Evolutionary conservation across 805 yeast species (phyloP), one percentile per base, ranked within the genome.

Genomic region (Lipomyces sp.): DNA sequence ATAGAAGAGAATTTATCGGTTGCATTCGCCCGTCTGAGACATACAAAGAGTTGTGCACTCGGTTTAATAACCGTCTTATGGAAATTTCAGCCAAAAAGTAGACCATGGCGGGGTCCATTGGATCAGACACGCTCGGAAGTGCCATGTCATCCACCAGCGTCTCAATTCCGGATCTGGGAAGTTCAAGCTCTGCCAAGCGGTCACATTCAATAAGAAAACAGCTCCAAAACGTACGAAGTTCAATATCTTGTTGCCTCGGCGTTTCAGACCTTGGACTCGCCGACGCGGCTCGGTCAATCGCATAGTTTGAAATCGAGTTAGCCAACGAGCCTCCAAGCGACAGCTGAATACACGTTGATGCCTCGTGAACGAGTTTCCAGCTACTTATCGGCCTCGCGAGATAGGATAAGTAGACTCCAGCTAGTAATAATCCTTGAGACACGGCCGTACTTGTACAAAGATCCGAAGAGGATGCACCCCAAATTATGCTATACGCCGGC

Each of bases 181-280:
- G 36, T 16, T 47, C 45, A 24, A 47, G 40, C 31, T 47, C 51
- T 2, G 51, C 45, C 2, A 47, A 29, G 4, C 51, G 28, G 29
- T 47, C 51, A 32, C 45, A 47, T 37, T 47, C 51, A 23, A 40
- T 47, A 1, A 47, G 24, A 21, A 47, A 47, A 22, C 51, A 47
- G 26, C 45, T 47, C 51, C 51, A 47, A 22, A 40, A 47, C 14
- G 40, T 19, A 3, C 45, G 28, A 8, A 40, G 16, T 29, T 39
- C 45, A 18, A 32, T n/a, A 23, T 46, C 49, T 10, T 34, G 38
- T 18, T 24, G 40, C 26, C n/a, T 28, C 13, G 19, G 26, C n/a
- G 16, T 28, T 3, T 29, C 26, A 26, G 43, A 5, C 14, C 5
- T 7, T 3, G 37, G 28, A 24, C 13, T n/a, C 19, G 13, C 37